phyloP scores from a whole-genome alignment of 352 stramenopile genomes.

The Pythium myriotylum region DNA sequence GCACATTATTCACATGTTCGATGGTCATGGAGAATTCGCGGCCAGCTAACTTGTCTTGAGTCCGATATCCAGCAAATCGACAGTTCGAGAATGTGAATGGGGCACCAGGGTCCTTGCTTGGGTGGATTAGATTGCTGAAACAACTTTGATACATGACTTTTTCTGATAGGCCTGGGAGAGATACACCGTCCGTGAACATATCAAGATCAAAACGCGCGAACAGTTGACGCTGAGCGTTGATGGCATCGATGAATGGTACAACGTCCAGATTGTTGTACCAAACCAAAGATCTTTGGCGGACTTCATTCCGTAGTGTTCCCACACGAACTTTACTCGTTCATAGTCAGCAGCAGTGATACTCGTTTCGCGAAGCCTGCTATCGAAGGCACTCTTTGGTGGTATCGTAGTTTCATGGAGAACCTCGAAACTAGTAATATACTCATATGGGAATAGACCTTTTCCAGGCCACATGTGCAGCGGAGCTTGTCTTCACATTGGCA shows the following conservation, averaged over 20 bases:
- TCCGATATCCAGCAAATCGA: constrained; percentile 25
- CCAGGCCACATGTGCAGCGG: constrained; percentile 26
- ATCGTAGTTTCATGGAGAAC: constrained; percentile 26
- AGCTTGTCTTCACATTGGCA: constrained; percentile 42
- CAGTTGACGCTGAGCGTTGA: constrained; percentile 8
- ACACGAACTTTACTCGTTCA: constrained; percentile 32
- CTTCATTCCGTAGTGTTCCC: constrained; percentile 39
- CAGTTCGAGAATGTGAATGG: constrained; percentile 24
- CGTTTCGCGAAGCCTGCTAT: constrained; percentile 22
- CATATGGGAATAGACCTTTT: constrained; percentile 36
- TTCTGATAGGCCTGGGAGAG: constrained; percentile 11
- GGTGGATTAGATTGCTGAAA: constrained; percentile 18
- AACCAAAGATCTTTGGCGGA: constrained; percentile 35
- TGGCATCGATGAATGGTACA: constrained; percentile 28
- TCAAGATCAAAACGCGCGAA: constrained; percentile 11
- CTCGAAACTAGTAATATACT: constrained; percentile 38
- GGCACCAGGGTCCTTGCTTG: constrained; percentile 2
- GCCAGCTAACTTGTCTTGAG: constrained; percentile 26
- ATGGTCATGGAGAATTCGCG: constrained; percentile 26
- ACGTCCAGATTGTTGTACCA: constrained; percentile 49
- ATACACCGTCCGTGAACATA: no score
- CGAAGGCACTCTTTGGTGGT: constrained; percentile 29
- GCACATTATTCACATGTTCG: constrained; percentile 21
- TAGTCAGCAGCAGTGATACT: constrained; percentile 32
- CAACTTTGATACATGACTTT: constrained; percentile 33